Evolutionary conservation across 139 green algal species (phyloP), one percentile per base, ranked within the genome.

Genomic region (Asterochloris erici): DNA sequence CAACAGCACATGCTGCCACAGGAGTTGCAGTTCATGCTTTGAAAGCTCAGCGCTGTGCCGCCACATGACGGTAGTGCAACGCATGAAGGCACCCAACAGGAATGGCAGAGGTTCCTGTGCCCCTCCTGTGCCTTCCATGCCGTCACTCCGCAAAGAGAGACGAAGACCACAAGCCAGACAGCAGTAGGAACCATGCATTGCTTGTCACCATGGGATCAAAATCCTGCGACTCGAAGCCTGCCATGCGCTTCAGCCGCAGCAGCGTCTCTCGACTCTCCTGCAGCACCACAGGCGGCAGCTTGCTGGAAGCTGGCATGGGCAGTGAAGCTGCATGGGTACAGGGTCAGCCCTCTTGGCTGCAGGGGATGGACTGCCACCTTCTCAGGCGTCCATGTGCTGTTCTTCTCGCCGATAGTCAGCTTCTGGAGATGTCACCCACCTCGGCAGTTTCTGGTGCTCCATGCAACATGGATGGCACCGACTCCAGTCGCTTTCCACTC

Each of bases 191-290:
- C 38, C 2, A 54, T 54, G 38, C 38, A 54, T 10, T 54, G 38
- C 38, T 54, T 54, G 38, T 54, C 38, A 54, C 38, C 38, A 54
- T 54, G 2, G 85, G 82, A 70, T 90, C 87, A 83, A 90, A 90
- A 16, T 90, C 81, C 14, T 90, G 87, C 0, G 84, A 84, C 63
- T 90, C 87, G 73, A 90, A 90, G 23, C 87, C 87, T 24, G 87
- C 87, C 87, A 90, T 90, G 62, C 87, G 85, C 78, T 90, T 87
- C 24, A 90, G 82, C 19, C 85, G 74, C 21, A 71, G 80, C 26
- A 90, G 82, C 24, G 81, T 84, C 64, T 90, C 82, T 38, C 85
- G 70, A 47, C 79, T 88, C 63, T 89, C 87, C 74, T 90, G 74
- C 82, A 84, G 15, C 9, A 77, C 14, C 12, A 62, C 0, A 66